These are phyloP conservation scores for Trichoderma semiorbis DNA, from an alignment of 2,329 filamentous ascomycete species.

Conservation along the genomic window DNA sequence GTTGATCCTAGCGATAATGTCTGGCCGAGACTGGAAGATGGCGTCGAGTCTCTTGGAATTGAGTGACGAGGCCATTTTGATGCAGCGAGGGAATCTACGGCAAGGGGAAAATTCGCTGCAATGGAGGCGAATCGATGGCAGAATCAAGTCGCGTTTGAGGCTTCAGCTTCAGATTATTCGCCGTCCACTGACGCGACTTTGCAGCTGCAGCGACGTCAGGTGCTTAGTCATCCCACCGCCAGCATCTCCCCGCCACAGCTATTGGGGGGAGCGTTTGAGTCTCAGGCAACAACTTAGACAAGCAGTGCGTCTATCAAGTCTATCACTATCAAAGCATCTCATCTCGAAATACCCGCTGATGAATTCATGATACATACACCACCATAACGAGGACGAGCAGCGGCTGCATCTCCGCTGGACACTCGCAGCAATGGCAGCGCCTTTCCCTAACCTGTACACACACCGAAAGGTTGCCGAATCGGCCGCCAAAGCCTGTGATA, in stretches of 20 bases:
- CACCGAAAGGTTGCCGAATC: conserved; percentile 83
- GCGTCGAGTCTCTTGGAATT: conserved; percentile 48
- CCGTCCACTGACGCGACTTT: conserved; percentile 12
- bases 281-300: background rate
- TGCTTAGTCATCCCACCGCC: conserved; percentile 6
- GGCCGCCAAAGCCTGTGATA: conserved; percentile 78
- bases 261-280: background rate
- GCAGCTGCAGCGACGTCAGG: conserved; percentile 1
- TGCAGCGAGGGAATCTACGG: background rate
- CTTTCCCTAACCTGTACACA: conserved; percentile 74
- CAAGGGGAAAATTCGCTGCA: background rate
- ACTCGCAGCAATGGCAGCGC: conserved; percentile 21
- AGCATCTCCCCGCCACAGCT: conserved; percentile 1
- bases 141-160: conserved; percentile 2
- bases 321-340: background rate
- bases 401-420: background rate
- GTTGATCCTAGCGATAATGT: conserved; percentile 53
- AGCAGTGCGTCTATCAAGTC: background rate
- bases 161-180: background rate
- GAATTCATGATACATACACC: background rate
- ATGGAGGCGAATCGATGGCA: background rate
- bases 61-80: conserved; percentile 43
- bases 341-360: background rate
- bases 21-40: conserved; percentile 54
- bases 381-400: background rate